Evolutionary conservation across 768 basidiomycete species (phyloP), one percentile per base, ranked within the genome.

Genomic region (Boletus rubescentipes): DNA sequence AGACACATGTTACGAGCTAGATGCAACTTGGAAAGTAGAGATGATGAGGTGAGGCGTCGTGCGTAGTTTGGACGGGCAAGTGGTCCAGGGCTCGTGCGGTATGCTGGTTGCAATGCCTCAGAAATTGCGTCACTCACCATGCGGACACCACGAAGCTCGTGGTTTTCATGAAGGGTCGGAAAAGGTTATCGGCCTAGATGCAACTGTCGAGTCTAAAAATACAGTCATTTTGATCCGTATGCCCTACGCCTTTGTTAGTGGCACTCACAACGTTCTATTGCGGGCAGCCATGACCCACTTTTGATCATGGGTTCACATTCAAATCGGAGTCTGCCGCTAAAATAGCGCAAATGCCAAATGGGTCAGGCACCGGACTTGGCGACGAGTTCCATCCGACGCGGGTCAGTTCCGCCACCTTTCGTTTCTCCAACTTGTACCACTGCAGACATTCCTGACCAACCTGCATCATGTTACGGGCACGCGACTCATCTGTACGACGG

Each of bases 371-470:
- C n/a, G n/a, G n/a, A 18, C 38, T 39, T 20, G 9, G 38, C 11
- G 36, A 16, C 51, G 49, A 64, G 60, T 21, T 65, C 63, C 63
- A 55, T 53, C 60, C 63, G 62, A 30, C 18, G 4, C 16, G 2
- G 9, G 8, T 21, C 12, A 5, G 2, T 36, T 9, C 18, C 10
- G 11, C 14, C 36, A 15, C 14, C 9, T 37, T 31, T 42, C 34
- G 29, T 11, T 29, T 30, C 16, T 31, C 18, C 51, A 36, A 46
- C 46, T 18, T 21, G 18, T 20, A 53, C 43, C 10, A 40, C 18
- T 23, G 32, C 53, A 26, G 43, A 4, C 23, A 5, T 21, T 23
- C 11, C 18, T 30, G 37, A 43, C 29, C 7, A 15, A 18, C 20
- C 29, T 40, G 5, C 41, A 44, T 30, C 46, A 67, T 67, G 66